Evolutionary conservation across 2,329 filamentous ascomycete genomes (phyloP), one percentile per base, ranked within the genome.

Genomic region (Fusarium robinianum): DNA sequence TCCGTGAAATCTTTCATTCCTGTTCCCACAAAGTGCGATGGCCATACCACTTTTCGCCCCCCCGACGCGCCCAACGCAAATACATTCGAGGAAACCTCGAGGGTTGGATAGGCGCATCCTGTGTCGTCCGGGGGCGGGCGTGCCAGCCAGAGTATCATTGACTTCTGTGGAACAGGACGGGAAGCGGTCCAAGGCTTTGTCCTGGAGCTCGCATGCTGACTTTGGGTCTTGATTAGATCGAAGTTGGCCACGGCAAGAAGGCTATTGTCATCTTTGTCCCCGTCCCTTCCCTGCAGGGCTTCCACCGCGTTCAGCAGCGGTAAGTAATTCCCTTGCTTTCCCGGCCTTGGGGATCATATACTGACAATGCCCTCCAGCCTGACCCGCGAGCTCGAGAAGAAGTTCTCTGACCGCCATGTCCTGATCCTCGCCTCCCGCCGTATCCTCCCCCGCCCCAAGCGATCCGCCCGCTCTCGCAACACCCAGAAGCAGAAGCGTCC

Each of bases 221-320:
- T 84, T 79, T 76, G 62, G 74, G 76, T 83, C 79, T 81, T 57
- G 60, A 73, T 69, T 79, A 99, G 94, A 94, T 99, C 83, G 94
- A 99, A 84, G 92, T 97, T 80, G 94, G 94, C 83, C 91, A 97
- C 83, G 94, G 94, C 86, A 96, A 96, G 86, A 99, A 97, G 88
- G 94, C 94, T 73, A 94, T 99, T 82, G 92, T 96, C 84, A 95
- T 99, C 88, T 99, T 99, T 88, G 94, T 99, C 84, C 94, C 94
- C 75, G 94, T 99, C 76, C 94, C 94, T 79, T 90, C 95, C 77
- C 90, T 99, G 75, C 81, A 86, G 76, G 89, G 89, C 75, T 99
- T 96, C 90, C 94, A 97, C 88, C 91, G 94, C 73, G 90, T 96
- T 74, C 94, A 99, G 85, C 94, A 97, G 83, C 91, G 94, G 92